Conservation (phyloP, 2,329 filamentous ascomycete species). For the Colletotrichum lupini region DNA sequence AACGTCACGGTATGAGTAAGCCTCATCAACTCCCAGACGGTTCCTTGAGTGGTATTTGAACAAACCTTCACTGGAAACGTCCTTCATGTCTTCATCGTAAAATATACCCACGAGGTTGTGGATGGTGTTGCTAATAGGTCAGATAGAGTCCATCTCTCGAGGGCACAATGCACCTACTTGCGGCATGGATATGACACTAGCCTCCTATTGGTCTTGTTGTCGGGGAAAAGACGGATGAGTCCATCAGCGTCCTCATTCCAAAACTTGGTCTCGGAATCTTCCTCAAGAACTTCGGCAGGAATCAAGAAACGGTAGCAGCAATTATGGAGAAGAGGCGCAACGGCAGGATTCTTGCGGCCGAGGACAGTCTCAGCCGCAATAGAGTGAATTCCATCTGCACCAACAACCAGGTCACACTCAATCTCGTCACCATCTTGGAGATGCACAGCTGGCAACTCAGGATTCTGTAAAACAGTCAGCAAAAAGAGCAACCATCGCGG, state of each 20-base stretch:
- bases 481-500: not conserved
- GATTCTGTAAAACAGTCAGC: conserved; percentile 35
- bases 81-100: conserved; percentile 39
- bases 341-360: conserved; percentile 40
- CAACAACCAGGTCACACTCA: conserved; percentile 52
- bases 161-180: conserved; percentile 37
- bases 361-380: conserved; percentile 42
- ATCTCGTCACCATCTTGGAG: conserved; percentile 44
- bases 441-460: conserved; percentile 41
- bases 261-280: conserved; percentile 44
- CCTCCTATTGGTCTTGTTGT: conserved; percentile 36
- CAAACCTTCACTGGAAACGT: conserved; percentile 27
- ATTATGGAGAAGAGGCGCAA: conserved; percentile 43
- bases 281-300: conserved; percentile 41
- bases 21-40: too few relatives aligned
- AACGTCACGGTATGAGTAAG: not conserved
- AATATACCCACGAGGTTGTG: conserved; percentile 49
- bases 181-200: conserved; percentile 48
- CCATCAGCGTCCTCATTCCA: conserved; percentile 43
- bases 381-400: conserved; percentile 57
- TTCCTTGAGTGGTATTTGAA: not conserved
- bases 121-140: conserved; percentile 41
- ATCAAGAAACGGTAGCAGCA: conserved; percentile 51
- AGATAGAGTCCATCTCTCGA: not conserved
- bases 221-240: conserved; percentile 13